Evolutionary conservation across 768 basidiomycete species (phyloP).

Genomic region (Peribolospora baueri): DNA sequence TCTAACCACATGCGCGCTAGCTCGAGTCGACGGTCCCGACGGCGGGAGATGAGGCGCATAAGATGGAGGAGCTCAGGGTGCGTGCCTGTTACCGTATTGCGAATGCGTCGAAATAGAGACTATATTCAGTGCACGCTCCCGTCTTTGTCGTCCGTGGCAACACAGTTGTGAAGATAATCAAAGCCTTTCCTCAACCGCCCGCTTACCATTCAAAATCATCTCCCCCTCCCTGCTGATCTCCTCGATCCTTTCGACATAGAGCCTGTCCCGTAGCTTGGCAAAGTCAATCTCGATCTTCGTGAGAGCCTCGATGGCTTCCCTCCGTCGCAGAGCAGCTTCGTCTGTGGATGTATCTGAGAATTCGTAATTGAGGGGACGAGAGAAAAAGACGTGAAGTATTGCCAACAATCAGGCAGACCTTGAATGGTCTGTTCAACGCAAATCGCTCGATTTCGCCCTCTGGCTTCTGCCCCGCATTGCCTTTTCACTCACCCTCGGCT

Average conservation of each 20-base stretch:
- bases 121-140: background rate
- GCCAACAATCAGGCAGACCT: too few species aligned
- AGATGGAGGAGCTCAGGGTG: constrained; percentile 73
- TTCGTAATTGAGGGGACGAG: background rate
- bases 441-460: background rate
- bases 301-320: constrained; percentile 66
- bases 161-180: background rate
- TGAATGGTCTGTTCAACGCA: background rate
- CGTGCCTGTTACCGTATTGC: constrained; percentile 27
- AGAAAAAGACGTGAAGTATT: background rate
- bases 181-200: too few species aligned
- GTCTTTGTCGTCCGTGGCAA: background rate
- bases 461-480: background rate
- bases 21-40: constrained; percentile 57
- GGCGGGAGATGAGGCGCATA: constrained; percentile 47
- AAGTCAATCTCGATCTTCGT: constrained; percentile 82
- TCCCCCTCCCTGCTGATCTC: constrained; percentile 67
- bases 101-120: background rate
- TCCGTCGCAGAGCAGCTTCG: constrained; percentile 22
- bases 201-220: constrained; percentile 47
- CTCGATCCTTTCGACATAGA: constrained; percentile 90
- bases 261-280: constrained; percentile 54
- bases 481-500: too few species aligned
- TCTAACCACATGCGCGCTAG: constrained; percentile 50
- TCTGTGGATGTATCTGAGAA: constrained; percentile 25